These are phyloP conservation scores for Emergomyces africanus DNA, from an alignment of 2,329 filamentous ascomycete species.

Conservation along the genomic window DNA sequence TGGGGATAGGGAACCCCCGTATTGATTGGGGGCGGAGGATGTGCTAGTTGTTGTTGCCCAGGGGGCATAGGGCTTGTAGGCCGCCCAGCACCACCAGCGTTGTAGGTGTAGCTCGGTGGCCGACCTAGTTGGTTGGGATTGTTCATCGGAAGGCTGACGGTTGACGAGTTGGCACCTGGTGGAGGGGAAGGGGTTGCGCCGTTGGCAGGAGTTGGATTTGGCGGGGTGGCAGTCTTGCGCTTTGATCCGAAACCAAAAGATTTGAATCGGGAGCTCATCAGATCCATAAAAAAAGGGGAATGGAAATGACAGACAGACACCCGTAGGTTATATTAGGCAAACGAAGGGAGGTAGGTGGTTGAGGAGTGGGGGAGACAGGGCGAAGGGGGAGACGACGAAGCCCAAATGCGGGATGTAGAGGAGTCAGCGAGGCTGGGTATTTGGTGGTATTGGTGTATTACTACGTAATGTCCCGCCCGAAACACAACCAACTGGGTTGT, in stretches of 20 bases:
- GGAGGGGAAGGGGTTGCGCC: conserved; percentile 24
- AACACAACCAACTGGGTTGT: not conserved
- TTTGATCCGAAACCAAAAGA: conserved; percentile 37
- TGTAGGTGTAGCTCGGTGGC: conserved; percentile 52
- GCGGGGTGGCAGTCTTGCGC: conserved; percentile 36
- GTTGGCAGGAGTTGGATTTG: conserved; percentile 17
- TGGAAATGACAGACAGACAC: conserved; percentile 2
- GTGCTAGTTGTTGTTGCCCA: conserved; percentile 8
- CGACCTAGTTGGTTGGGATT: conserved; percentile 42
- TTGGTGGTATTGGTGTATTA: not conserved
- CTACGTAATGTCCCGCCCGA: not conserved
- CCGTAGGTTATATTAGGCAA: conserved; percentile 3
- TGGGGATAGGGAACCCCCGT: conserved; percentile 40
- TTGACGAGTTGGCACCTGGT: conserved; percentile 32
- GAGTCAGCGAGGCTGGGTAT: not conserved
- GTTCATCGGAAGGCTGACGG: conserved; percentile 45
- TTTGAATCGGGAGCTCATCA: conserved; percentile 41
- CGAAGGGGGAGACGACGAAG: conserved; percentile 4
- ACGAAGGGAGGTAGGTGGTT: conserved; percentile 7
- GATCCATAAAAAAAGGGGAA: conserved; percentile 27
- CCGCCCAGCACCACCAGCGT: conserved; percentile 34
- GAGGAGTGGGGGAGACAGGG: conserved; percentile 1
- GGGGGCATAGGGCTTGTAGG: conserved; percentile 41
- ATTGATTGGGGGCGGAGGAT: conserved; percentile 42
- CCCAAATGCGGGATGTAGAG: not conserved